A percentile compares a stretch with the other conserved stretches of the same genome.
Conservation (phyloP, 176 grass and related monocot species). For the Hyparrhenia diplandra region DNA sequence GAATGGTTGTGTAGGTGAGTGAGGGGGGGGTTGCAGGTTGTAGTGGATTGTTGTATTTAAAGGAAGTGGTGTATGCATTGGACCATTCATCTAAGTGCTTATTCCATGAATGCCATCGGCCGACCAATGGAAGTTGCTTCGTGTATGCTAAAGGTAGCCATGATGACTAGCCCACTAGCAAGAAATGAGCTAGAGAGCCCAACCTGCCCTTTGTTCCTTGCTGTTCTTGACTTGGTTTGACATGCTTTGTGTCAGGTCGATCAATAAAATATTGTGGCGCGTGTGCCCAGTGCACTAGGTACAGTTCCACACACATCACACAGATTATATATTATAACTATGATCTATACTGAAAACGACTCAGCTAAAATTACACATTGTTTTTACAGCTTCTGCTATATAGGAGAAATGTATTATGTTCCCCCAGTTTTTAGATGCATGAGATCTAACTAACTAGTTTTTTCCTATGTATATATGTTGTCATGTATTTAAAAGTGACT, state of each 20-base stretch:
- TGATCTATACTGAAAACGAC: neutral
- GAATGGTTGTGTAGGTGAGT: neutral
- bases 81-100: neutral
- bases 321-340: neutral
- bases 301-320: neutral
- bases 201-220: neutral
- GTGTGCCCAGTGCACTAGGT: neutral
- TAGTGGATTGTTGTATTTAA: conserved; percentile 30
- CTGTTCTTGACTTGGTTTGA: conserved; percentile 26
- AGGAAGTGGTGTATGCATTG: neutral
- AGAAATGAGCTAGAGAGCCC: neutral
- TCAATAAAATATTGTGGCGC: neutral
- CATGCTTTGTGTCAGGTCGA: neutral
- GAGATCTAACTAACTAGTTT: too few relatives aligned
- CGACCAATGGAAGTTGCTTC: conserved; percentile 17
- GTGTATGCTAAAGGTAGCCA: neutral
- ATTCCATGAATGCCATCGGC: conserved; percentile 22
- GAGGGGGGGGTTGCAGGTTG: neutral
- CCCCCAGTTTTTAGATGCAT: too few relatives aligned
- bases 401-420: too few relatives aligned
- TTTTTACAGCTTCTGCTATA: too few relatives aligned
- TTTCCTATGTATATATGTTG: too few relatives aligned
- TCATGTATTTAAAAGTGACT: too few relatives aligned
- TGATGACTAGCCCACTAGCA: neutral
- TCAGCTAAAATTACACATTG: neutral